phyloP scores from a whole-genome alignment of 257 asterid genomes.

The Lantana camara region DNA sequence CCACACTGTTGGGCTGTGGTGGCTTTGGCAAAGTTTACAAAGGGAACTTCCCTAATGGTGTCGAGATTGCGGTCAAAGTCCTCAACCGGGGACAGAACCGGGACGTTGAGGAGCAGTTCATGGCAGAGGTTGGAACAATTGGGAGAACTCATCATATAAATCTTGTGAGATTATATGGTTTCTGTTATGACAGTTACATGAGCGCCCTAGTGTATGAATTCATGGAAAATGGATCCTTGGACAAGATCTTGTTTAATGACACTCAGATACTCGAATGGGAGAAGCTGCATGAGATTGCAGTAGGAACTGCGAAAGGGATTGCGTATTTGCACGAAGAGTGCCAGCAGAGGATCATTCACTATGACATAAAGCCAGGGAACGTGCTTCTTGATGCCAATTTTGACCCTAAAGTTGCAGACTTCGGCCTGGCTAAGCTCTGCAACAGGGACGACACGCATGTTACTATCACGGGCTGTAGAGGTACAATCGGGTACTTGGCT shows the following conservation, averaged over 20 bases:
- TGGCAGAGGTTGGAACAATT: no score
- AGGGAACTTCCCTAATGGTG: no score
- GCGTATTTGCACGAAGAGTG: conserved; percentile 43
- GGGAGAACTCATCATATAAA: no score
- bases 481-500: conserved; percentile 44
- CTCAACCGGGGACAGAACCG: no score
- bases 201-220: no score
- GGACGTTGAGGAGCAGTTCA: no score
- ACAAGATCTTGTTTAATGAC: conserved; percentile 33
- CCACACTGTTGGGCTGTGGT: no score
- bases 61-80: no score
- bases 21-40: no score
- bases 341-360: conserved; percentile 40
- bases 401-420: conserved; percentile 49
- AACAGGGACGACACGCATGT: conserved; percentile 40
- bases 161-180: no score
- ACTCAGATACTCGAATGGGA: conserved; percentile 35
- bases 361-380: conserved; percentile 45
- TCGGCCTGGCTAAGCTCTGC: conserved; percentile 45
- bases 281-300: conserved; percentile 39
- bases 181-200: no score
- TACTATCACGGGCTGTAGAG: conserved; percentile 35
- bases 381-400: conserved; percentile 45
- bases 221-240: no score
- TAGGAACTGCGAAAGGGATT: conserved; percentile 47